A percentile compares a stretch with the other conserved stretches of the same genome.
These are phyloP conservation scores for Isabelozyma heimii DNA, from an alignment of 805 yeast genomes.

Conservation along the genomic window DNA sequence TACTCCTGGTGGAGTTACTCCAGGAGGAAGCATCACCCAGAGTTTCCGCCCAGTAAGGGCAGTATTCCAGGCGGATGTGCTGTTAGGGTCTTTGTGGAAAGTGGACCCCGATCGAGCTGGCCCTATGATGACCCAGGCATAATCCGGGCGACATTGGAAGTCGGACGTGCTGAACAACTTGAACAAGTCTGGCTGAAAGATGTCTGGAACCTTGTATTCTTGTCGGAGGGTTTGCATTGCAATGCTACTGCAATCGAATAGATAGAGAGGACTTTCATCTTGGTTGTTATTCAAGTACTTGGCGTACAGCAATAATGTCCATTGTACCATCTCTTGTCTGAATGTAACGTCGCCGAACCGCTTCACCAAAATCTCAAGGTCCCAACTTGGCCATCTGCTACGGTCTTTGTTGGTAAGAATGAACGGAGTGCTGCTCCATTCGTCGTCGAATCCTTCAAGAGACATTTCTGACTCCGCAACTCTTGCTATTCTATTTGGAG, in stretches of 20 bases:
- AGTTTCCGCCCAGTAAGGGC: constrained; percentile 70
- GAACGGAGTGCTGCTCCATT: constrained; percentile 61
- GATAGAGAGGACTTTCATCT: constrained; percentile 83
- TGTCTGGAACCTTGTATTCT: constrained; percentile 54
- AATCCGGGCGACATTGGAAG: constrained; percentile 71
- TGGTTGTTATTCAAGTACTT: constrained; percentile 58
- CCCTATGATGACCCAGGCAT: constrained; percentile 89
- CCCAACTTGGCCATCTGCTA: constrained; percentile 68
- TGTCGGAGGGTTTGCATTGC: constrained; percentile 57
- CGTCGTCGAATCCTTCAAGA: constrained; percentile 42
- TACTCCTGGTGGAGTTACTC: constrained; percentile 79
- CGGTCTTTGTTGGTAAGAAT: constrained; percentile 39
- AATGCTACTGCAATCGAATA: constrained; percentile 77
- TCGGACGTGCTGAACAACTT: constrained; percentile 40
- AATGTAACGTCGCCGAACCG: constrained; percentile 63
- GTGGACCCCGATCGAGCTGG: constrained; percentile 82
- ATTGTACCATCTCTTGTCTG: constrained; percentile 81
- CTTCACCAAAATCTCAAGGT: constrained; percentile 42
- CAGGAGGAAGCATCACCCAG: constrained; percentile 89
- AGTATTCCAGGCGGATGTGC: constrained; percentile 89
- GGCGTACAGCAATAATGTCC: constrained; percentile 64
- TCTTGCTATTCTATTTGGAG: constrained; percentile 51
- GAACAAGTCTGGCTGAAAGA: constrained; percentile 62
- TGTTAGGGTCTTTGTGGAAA: constrained; percentile 91
- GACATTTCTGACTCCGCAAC: constrained; percentile 44